Evolutionary conservation across 139 green algal species (phyloP), one percentile per base, ranked within the genome.

Genomic region (Volvox reticuliferus): DNA sequence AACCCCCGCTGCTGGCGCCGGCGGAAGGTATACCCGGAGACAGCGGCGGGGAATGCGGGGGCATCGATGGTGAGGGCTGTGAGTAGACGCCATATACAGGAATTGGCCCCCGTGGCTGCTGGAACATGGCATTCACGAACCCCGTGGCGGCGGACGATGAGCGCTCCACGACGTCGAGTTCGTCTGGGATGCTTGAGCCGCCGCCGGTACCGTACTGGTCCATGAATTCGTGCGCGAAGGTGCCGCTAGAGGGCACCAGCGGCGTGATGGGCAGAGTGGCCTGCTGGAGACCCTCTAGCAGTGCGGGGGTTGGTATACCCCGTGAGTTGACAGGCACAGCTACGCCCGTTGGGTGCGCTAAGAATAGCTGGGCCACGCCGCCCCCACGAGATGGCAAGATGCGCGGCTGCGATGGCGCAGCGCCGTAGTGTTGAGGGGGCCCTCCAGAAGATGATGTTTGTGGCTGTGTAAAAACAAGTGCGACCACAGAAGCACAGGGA

Each of bases 121-220:
- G n/a, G 62, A 89, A 92, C 50, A 87, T 81, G 63, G 89, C 73
- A 75, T 92, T 92, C 32, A 62, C 65, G 61, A 89, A 92, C 71
- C 26, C 73, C 32, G 82, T 65, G 0, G 79, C 82, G 33, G 44
- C 16, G 50, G 82, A 89, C 17, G 71, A 35, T 20, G 65, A 37
- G 71, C 89, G 82, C 26, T 62, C 75, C 33, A 61, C 19, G n/a
- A 92, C 35, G 36, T 89, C 71, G 16, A 89, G 33, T 9, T 55
- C 44, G 19, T 92, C 82, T 9, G 65, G 33, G 67, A 50, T 37
- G 26, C 21, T n/a, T 13, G 5, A 35, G 50, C 37, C 6, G 50
- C 50, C 50, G 20, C 0, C 24, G 20, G 0, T 19, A n/a, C 86
- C 86, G 50, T 90, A 90, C 19, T 28, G 16, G n/a, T 90, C 86